Evolutionary conservation across 441 rosid genomes (phyloP).

Genomic region (Erysimum pusillum): DNA sequence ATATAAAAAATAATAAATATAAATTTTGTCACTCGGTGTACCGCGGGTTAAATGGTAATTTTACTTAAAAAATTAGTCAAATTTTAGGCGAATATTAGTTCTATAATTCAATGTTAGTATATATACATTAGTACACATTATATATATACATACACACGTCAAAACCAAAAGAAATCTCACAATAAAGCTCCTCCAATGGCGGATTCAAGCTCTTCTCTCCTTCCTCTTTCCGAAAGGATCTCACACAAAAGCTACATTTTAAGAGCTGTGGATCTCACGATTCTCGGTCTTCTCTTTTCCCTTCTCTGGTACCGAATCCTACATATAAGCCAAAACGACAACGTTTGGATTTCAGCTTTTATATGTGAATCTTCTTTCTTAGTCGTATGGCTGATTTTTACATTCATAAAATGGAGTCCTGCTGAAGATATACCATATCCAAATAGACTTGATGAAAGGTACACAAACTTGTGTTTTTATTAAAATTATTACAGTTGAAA

Average conservation of each 20-base stretch:
- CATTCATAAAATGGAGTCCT: conserved; percentile 67
- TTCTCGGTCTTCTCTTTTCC: conserved; percentile 56
- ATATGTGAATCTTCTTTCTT: conserved; percentile 68
- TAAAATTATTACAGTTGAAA: too few relatives aligned
- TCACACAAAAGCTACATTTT: conserved; percentile 41
- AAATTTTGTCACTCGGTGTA: too few relatives aligned
- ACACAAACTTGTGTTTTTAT: background rate
- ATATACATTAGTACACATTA: too few relatives aligned
- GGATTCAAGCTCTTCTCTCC: conserved; percentile 36
- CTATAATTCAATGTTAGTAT: too few relatives aligned
- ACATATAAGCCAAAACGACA: conserved; percentile 53
- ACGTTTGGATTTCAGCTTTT: conserved; percentile 64
- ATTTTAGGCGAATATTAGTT: too few relatives aligned
- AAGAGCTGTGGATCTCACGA: conserved; percentile 51
- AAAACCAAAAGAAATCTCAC: too few relatives aligned
- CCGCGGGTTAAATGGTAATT: too few relatives aligned
- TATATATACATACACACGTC: too few relatives aligned
- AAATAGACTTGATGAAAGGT: conserved; percentile 58
- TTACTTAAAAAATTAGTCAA: too few relatives aligned
- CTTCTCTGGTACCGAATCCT: conserved; percentile 56
- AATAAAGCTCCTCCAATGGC: conserved; percentile 29
- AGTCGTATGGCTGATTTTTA: conserved; percentile 59
- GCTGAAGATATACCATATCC: conserved; percentile 55
- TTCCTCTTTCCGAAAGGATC: conserved; percentile 49
- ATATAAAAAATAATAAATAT: too few relatives aligned